A percentile compares a stretch with the other conserved stretches of the same genome.
Conservation (phyloP, 768 basidiomycete genomes). For the Omphalotus guepiniiformis region DNA sequence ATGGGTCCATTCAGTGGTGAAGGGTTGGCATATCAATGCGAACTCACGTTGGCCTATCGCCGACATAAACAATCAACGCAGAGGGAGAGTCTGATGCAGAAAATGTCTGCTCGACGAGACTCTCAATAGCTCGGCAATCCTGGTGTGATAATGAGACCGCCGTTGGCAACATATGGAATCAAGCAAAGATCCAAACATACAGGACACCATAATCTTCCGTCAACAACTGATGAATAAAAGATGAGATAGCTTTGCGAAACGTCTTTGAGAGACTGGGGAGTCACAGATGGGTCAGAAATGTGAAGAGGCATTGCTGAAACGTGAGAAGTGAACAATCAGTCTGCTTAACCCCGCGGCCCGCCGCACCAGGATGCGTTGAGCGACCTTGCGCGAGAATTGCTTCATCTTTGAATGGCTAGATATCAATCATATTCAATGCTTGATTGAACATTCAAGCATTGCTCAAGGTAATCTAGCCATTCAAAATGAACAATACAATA, state of each 20-base stretch:
- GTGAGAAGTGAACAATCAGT: too few relatives aligned
- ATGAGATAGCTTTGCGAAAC: conserved; percentile 52
- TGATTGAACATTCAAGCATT: too few relatives aligned
- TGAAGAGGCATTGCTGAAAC: conserved; percentile 54
- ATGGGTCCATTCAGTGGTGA: too few relatives aligned
- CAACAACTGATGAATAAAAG: conserved; percentile 67
- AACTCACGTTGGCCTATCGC: conserved; percentile 59
- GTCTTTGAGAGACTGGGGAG: conserved; percentile 31
- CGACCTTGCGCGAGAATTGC: too few relatives aligned
- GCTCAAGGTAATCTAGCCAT: too few relatives aligned
- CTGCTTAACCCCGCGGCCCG: too few relatives aligned
- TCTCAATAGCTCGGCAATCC: conserved; percentile 69
- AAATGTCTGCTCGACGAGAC: conserved; percentile 49
- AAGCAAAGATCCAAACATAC: conserved; percentile 41
- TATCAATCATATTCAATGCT: too few relatives aligned
- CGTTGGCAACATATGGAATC: neutral
- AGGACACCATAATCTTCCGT: conserved; percentile 67
- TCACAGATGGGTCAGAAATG: conserved; percentile 29
- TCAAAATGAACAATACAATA: too few relatives aligned
- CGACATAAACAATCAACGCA: conserved; percentile 66
- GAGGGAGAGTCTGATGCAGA: conserved; percentile 37
- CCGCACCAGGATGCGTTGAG: too few relatives aligned
- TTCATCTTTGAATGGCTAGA: too few relatives aligned
- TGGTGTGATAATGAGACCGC: conserved; percentile 17
- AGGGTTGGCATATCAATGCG: neutral